Conservation (phyloP, 2,329 filamentous ascomycete genomes). For the Fusarium chlamydosporum region DNA sequence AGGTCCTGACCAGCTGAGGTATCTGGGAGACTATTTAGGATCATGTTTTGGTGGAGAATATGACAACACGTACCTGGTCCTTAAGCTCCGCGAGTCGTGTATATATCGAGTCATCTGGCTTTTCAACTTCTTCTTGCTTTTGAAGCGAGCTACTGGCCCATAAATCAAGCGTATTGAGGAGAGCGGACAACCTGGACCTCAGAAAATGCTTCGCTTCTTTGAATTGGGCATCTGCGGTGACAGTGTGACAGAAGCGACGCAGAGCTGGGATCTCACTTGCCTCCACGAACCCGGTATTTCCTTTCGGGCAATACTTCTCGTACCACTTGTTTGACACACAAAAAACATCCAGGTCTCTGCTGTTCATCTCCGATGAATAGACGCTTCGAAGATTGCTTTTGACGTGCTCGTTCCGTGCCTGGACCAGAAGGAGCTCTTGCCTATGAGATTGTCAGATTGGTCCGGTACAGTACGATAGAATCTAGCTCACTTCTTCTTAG, state of each 20-base stretch:
- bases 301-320: slow-evolving; percentile 52
- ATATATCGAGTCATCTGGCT: slow-evolving; percentile 1
- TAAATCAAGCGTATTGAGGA: slow-evolving; percentile 52
- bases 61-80: background rate
- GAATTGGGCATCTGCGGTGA: slow-evolving; percentile 54
- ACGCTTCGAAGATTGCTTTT: slow-evolving; percentile 46
- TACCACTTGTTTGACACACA: slow-evolving; percentile 56
- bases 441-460: slow-evolving; percentile 23
- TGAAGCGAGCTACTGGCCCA: slow-evolving; percentile 42
- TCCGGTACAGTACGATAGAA: background rate
- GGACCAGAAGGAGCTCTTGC: slow-evolving; percentile 50
- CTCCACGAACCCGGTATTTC: slow-evolving; percentile 47
- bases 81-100: background rate
- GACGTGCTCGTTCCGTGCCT: slow-evolving; percentile 53
- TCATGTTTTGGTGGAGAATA: background rate
- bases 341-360: slow-evolving; percentile 52
- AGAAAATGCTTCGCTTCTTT: slow-evolving; percentile 52
- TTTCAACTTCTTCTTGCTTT: background rate
- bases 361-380: slow-evolving; percentile 48
- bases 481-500: slow-evolving; percentile 43
- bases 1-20: background rate
- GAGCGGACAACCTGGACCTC: slow-evolving; percentile 44
- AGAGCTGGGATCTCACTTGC: slow-evolving; percentile 54
- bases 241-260: slow-evolving; percentile 53
- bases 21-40: slow-evolving; percentile 29